Percentiles rank a stretch among this genome's conserved stretches.
phyloP scores from a whole-genome alignment of 441 rosid species.

The Sinapis alba region DNA sequence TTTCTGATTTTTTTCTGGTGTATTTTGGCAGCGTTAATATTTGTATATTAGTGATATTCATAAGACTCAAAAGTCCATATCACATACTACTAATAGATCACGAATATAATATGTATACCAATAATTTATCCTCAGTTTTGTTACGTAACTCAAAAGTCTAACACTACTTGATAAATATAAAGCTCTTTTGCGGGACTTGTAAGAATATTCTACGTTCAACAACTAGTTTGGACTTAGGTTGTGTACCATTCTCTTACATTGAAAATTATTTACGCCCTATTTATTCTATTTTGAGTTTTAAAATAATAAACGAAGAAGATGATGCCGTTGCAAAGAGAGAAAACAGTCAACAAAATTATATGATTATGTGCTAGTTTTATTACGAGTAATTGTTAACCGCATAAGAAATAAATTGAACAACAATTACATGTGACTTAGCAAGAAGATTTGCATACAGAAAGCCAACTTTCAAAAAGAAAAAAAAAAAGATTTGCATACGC shows the following conservation, averaged over 20 bases:
- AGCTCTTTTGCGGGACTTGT: background rate
- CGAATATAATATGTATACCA: background rate
- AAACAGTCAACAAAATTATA: slow-evolving; percentile 2
- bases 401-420: background rate
- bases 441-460: slow-evolving; percentile 17
- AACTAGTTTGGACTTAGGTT: slow-evolving; percentile 16
- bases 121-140: background rate
- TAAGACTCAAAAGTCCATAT: background rate
- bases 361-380: background rate
- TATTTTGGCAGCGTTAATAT: background rate
- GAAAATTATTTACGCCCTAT: background rate
- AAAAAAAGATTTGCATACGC: slow-evolving; percentile 21
- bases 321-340: background rate
- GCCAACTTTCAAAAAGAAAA: too few relatives aligned
- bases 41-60: background rate
- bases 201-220: background rate
- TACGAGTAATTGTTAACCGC: background rate
- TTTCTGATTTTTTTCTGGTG: background rate
- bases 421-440: slow-evolving; percentile 3
- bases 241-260: background rate
- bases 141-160: background rate
- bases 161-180: background rate
- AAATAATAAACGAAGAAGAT: background rate
- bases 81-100: background rate
- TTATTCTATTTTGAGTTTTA: background rate